Evolutionary conservation across 2,329 filamentous ascomycete genomes (phyloP).

Genomic region (Fusarium illudens): DNA sequence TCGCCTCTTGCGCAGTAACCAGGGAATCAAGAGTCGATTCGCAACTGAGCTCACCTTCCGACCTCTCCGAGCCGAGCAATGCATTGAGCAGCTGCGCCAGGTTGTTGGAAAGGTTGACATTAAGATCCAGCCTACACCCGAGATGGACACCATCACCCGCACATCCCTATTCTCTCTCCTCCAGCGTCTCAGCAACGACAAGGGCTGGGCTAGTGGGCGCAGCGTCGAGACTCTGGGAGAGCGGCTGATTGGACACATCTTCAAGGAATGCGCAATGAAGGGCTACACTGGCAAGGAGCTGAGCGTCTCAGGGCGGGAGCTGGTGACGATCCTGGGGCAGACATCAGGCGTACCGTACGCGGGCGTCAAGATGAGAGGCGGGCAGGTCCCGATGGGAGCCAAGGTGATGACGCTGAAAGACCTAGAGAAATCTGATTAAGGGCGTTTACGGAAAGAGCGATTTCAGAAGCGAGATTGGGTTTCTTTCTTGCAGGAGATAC

Average conservation of each 20-base stretch:
- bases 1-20: slow-evolving; percentile 66
- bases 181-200: slow-evolving; percentile 50
- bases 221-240: slow-evolving; percentile 66
- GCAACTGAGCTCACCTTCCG: slow-evolving; percentile 68
- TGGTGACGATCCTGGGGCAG: slow-evolving; percentile 43
- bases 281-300: slow-evolving; percentile 43
- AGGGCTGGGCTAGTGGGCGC: slow-evolving; percentile 68
- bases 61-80: slow-evolving; percentile 54
- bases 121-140: slow-evolving; percentile 40
- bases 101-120: slow-evolving; percentile 46
- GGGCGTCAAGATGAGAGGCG: slow-evolving; percentile 37
- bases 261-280: slow-evolving; percentile 47
- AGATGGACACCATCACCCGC: slow-evolving; percentile 38
- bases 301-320: slow-evolving; percentile 41
- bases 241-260: slow-evolving; percentile 56
- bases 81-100: slow-evolving; percentile 55
- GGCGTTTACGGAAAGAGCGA: background rate
- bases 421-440: slow-evolving; percentile 43
- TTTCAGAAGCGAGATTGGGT: slow-evolving; percentile 10
- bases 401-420: slow-evolving; percentile 47
- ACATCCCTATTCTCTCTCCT: slow-evolving; percentile 49
- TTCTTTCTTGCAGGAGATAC: background rate
- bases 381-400: slow-evolving; percentile 43
- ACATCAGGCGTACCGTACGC: slow-evolving; percentile 40
- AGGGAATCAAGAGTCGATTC: slow-evolving; percentile 70